Evolutionary conservation across 2,329 filamentous ascomycete genomes (phyloP).

Genomic region (Colletotrichum nymphaeae): DNA sequence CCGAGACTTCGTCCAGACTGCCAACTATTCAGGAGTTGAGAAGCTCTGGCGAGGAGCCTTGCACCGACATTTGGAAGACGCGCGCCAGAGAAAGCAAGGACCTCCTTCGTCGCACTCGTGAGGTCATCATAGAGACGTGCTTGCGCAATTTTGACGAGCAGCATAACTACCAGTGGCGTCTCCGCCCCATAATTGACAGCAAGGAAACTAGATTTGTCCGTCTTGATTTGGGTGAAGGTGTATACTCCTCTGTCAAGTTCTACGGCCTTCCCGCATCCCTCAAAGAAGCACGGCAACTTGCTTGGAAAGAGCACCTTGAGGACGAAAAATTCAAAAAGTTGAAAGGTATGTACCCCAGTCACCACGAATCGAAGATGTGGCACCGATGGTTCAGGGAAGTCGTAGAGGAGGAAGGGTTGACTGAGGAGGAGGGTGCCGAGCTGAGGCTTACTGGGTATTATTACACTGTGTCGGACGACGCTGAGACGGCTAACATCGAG

Average conservation of each 20-base stretch:
- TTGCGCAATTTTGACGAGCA: no score
- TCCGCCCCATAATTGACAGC: not conserved
- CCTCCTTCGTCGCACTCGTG: no score
- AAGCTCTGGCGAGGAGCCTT: no score
- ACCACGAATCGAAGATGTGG: not conserved
- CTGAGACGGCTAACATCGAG: no score
- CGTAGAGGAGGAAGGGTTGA: not conserved
- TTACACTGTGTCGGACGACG: no score
- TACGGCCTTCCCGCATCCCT: not conserved
- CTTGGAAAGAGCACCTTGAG: not conserved
- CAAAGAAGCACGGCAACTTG: not conserved
- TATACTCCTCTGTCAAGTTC: not conserved
- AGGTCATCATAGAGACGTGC: no score
- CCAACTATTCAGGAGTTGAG: no score
- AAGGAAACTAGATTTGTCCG: not conserved
- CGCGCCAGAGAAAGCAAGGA: no score
- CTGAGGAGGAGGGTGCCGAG: not conserved
- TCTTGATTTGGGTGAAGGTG: not conserved
- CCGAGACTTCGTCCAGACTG: no score
- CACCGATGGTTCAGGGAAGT: not conserved
- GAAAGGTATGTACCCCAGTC: not conserved
- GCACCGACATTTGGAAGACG: no score
- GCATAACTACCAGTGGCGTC: no score
- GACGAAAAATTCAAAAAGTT: not conserved
- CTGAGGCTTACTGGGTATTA: not conserved